Evolutionary conservation across 805 yeast genomes (phyloP), one percentile per base, ranked within the genome.

Genomic region (Priceomyces medius): DNA sequence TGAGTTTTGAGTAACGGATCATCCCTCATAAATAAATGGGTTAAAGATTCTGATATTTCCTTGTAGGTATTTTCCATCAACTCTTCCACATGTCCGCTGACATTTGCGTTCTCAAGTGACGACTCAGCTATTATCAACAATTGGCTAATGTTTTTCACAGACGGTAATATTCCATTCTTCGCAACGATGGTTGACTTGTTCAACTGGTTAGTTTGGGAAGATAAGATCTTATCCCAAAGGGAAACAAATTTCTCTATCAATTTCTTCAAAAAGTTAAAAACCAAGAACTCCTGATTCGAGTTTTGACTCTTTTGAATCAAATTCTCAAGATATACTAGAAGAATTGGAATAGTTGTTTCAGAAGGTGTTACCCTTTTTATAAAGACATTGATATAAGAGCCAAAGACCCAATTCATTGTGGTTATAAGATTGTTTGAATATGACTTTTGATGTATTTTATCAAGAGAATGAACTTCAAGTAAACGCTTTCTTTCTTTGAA

Each of bases 281-380:
- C 63, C 28, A 70, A 56, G 50, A 74, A 87, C 47, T 86, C 96
- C 54, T 83, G 89, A 55, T 79, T 77, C 1, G 83, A 68, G 7
- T 76, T 63, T 7, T 73, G 73, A 14, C 59, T 73, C 55, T 49
- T 76, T 41, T 28, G 59, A 37, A 37, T 50, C 43, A 46, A 58
- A 53, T 46, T 43, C 27, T 61, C 65, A 38, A 70, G 41, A 20
- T 59, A 58, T 2, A 58, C 46, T 38, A 70, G 49, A n/a, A 67
- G 46, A 18, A 56, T 42, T 1, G 73, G 74, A 12, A 65, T 51
- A 29, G 54, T 60, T 40, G 63, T 52, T 23, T 65, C 74, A 9
- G 56, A 44, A 1, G 75, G 73, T 7, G 58, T 56, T n/a, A 68
- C 46, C 33, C 56, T 61, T 44, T 66, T 68, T 38, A 66, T 47